phyloP scores from a whole-genome alignment of 2,329 filamentous ascomycete species.

The Exserohilum rostratum region DNA sequence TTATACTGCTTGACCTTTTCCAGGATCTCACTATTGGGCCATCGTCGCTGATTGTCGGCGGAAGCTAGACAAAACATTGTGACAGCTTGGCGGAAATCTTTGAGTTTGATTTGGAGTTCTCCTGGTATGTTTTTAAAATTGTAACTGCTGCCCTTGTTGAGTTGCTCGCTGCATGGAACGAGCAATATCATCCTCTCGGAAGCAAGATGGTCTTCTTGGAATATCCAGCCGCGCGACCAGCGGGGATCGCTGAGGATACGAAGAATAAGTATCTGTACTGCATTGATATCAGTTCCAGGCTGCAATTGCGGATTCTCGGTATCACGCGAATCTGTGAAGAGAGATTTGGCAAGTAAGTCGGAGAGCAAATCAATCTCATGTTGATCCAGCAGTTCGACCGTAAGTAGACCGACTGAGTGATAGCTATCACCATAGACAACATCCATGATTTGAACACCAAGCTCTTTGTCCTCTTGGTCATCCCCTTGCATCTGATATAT shows the following conservation, averaged over 20 bases:
- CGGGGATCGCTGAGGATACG: conserved; percentile 22
- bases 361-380: conserved; percentile 16
- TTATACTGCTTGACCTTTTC: conserved; percentile 29
- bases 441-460: conserved; percentile 30
- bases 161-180: conserved; percentile 11
- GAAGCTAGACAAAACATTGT: conserved; percentile 26
- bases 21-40: conserved; percentile 18
- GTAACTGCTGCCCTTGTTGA: neutral
- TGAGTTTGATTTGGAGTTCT: conserved; percentile 19
- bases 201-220: conserved; percentile 30
- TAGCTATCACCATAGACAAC: conserved; percentile 21
- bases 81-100: conserved; percentile 16
- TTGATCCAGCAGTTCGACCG: conserved; percentile 11
- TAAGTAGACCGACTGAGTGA: conserved; percentile 21
- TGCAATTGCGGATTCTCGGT: neutral
- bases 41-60: neutral
- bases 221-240: conserved; percentile 32
- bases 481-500: conserved; percentile 26
- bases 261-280: conserved; percentile 18
- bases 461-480: conserved; percentile 4
- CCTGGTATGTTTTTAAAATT: conserved; percentile 15
- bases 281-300: neutral
- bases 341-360: conserved; percentile 3
- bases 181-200: conserved; percentile 21
- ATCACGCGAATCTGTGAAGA: conserved; percentile 9